Base-by-base conservation (phyloP, 73 alveolate genomes). In the Breviolum minutum region DNA sequence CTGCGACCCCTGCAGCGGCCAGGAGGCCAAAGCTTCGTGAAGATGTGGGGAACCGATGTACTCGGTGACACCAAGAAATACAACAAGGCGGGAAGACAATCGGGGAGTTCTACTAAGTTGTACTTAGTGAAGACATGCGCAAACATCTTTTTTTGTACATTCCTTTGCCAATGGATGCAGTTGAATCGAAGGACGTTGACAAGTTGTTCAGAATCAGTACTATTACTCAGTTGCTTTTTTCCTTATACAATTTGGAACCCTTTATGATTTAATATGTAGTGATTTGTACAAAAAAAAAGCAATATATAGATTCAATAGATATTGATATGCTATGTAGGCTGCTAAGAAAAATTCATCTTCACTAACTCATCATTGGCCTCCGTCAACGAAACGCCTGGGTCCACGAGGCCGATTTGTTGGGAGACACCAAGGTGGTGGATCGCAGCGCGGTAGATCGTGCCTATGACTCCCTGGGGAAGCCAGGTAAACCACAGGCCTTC, bases 391-490 rank as follows among this genome's bases (percentile, higher is more conserved):
- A 11, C 74, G 74, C 17, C 24, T n/a, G n/a, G n/a, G n/a, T n/a
- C n/a, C n/a, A n/a, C n/a, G 62, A 54, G 76, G 76, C 73, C n/a
- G 79, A 63, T 63, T 24, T 29, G 30, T 63, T 86, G 94, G 80
- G 54, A 61, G 94, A 86, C 27, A 86, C 94, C 80, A 86, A 86
- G 30, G 81, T 86, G 64, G 94, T 86, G 94, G 94, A 86, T 30
- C 94, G 94, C 24, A 20, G 70, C 12, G 93, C 76, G 24, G 7
- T 84, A 76, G 93, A 20, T 14, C 9, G 32, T 11, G 90, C 24
- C 19, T 81, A 48, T 69, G 90, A 81, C 29, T 12, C 71, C 90
- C 48, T 81, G 70, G 90, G 66, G 71, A 82, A 82, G 91, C 91
- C 30, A 16, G 40, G 24, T 20, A 27, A n/a, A 6, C 22, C 93